phyloP scores from a whole-genome alignment of 1,284 basidiomycete species.

The Austroboletus rostrupii region DNA sequence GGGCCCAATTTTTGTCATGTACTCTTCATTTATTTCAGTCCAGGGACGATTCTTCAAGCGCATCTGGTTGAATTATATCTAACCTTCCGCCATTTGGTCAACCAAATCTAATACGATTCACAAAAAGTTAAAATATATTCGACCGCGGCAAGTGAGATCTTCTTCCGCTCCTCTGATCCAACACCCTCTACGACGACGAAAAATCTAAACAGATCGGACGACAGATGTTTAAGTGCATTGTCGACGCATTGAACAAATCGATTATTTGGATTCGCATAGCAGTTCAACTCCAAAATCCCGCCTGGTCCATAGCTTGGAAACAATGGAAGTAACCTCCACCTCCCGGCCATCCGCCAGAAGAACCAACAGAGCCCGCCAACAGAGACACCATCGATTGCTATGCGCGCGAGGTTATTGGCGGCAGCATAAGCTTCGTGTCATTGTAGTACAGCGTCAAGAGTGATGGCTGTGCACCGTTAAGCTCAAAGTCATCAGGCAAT shows the following conservation, averaged over 20 bases:
- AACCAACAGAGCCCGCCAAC: conserved; percentile 37
- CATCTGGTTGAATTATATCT: too few species aligned
- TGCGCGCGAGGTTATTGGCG: conserved; percentile 30
- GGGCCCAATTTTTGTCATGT: too few species aligned
- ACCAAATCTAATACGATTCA: too few species aligned
- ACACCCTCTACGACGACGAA: conserved; percentile 45
- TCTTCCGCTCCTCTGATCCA: conserved; percentile 39
- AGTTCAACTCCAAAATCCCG: conserved; percentile 6
- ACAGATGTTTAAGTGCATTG: conserved; percentile 33
- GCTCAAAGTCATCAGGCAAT: background rate
- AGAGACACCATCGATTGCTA: conserved; percentile 33
- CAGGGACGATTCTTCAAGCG: too few species aligned
- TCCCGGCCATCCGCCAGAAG: conserved; percentile 39
- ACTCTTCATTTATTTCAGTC: too few species aligned
- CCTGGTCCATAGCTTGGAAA: conserved; percentile 42
- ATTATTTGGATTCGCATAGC: background rate
- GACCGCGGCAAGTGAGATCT: conserved; percentile 21
- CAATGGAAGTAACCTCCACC: conserved; percentile 43
- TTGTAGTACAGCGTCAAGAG: conserved; percentile 42
- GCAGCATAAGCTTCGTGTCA: conserved; percentile 44
- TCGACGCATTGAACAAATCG: conserved; percentile 34
- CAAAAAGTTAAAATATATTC: too few species aligned
- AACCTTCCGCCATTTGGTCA: too few species aligned
- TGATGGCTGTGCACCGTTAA: conserved; percentile 28
- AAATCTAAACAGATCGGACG: conserved; percentile 37